These are phyloP conservation scores for Serendipita vermifera DNA, from an alignment of 768 basidiomycete species.

Conservation along the genomic window DNA sequence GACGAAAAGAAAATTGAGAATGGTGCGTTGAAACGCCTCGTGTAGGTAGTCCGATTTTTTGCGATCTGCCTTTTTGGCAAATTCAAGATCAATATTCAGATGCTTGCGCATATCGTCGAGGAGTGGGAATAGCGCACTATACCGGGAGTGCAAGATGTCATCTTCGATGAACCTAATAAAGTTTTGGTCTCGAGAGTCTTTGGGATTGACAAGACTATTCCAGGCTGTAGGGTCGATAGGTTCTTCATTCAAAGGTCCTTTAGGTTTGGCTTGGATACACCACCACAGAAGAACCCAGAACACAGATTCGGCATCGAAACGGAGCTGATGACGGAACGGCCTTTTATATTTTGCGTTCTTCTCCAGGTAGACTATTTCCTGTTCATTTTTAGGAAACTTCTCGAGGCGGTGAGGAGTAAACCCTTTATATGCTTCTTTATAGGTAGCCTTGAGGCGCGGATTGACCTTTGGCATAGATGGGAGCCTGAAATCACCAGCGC, in stretches of 20 bases:
- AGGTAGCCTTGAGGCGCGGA: background rate
- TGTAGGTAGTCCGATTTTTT: background rate
- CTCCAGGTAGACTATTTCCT: background rate
- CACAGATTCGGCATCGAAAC: conserved; percentile 2
- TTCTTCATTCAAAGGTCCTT: background rate
- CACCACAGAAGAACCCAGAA: background rate
- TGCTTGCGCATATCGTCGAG: background rate
- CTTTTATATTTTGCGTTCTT: too few species aligned
- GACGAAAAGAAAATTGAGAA: background rate
- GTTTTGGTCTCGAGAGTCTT: background rate
- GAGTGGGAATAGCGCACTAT: background rate
- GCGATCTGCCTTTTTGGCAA: background rate
- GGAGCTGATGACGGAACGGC: background rate
- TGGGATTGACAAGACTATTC: background rate
- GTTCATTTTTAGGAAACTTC: background rate
- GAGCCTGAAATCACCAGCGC: background rate
- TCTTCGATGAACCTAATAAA: background rate
- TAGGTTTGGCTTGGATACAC: background rate
- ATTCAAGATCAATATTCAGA: background rate
- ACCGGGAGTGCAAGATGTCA: background rate
- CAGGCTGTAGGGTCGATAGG: background rate
- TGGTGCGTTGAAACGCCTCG: background rate
- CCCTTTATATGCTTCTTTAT: background rate
- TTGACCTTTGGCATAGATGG: background rate
- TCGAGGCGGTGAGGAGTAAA: background rate